A percentile compares a stretch with the other conserved stretches of the same genome.
These are phyloP conservation scores for Fusarium xylarioides DNA, from an alignment of 2,329 filamentous ascomycete species.

Conservation along the genomic window DNA sequence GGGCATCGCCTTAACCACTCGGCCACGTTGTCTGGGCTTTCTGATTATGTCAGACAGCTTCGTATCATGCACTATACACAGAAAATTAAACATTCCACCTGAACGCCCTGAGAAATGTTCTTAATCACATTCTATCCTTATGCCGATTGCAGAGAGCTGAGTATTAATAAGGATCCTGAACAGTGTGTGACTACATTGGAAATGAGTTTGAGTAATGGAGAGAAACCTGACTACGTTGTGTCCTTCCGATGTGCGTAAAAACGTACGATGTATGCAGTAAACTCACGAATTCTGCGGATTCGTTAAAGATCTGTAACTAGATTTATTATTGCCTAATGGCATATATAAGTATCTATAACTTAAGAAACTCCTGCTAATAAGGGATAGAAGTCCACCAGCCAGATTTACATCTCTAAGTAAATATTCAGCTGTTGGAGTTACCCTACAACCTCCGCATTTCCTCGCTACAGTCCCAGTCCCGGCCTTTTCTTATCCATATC, in stretches of 20 bases:
- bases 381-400: neutral
- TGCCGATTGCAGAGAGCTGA: neutral
- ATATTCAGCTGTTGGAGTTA: neutral
- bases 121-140: neutral
- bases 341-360: no score
- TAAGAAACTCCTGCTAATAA: no score
- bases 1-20: constrained; percentile 32
- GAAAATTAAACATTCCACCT: no score
- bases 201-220: neutral
- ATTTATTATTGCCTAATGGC: neutral
- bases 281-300: no score
- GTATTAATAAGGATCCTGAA: neutral
- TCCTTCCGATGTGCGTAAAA: neutral
- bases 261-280: no score
- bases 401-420: rapidly evolving
- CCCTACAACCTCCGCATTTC: neutral
- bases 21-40: constrained; percentile 18
- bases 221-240: neutral
- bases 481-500: neutral
- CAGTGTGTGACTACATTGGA: neutral
- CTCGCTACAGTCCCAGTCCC: neutral
- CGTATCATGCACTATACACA: no score
- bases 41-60: neutral
- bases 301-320: no score
- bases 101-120: no score